Base-by-base conservation (phyloP, 2,329 filamentous ascomycete species). In the Amauroascus verrucosus region DNA sequence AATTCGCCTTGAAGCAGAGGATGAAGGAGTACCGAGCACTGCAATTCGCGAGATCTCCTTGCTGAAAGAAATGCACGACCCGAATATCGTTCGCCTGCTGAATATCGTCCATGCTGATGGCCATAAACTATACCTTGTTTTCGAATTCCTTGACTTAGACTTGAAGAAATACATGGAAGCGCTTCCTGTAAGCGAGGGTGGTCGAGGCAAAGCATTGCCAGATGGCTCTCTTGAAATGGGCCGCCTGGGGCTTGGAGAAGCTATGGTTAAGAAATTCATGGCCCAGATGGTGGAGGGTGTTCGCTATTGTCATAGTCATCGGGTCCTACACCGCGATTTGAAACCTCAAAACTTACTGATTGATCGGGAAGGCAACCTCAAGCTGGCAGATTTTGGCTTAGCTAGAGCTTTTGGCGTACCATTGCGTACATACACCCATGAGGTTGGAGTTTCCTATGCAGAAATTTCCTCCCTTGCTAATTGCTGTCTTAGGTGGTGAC, bases 301-400 rank as follows among this genome's bases (percentile, higher is more conserved):
- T 59, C 80, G 83, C 61, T 95, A 93, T 75, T 95, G 89, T 71
- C 89, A 95, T 71, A 84, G 85, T 59, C 88, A 91, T 70, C 83
- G 89, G 54, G 81, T 95, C 55, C 77, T 95, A 52, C 89, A 98
- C 70, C 88, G 93, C 64, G 93, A 98, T 66, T 96, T 98, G 73
- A 98, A 98, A 70, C 93, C 93, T 35, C 93, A 98, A 71, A 98
- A 98, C 71, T 97, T 98, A 54, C 80, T 98, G 32, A 93, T 98
- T 8, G 95, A 93, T 1, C 80, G 82, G 59, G 85, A 95, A 11
- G 88, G 88, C 55, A 94, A 95, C 71, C 93, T 98, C 62, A 98
- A 98, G 75, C 95, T 98, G 63, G 93, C 93, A 64, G 93, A 98
- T 69, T 98, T 98, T 71, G 93, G 93, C 59, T 80, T 98, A 14